Base-by-base conservation (phyloP, 345 rosid genomes). In the Eucalyptus globulus region DNA sequence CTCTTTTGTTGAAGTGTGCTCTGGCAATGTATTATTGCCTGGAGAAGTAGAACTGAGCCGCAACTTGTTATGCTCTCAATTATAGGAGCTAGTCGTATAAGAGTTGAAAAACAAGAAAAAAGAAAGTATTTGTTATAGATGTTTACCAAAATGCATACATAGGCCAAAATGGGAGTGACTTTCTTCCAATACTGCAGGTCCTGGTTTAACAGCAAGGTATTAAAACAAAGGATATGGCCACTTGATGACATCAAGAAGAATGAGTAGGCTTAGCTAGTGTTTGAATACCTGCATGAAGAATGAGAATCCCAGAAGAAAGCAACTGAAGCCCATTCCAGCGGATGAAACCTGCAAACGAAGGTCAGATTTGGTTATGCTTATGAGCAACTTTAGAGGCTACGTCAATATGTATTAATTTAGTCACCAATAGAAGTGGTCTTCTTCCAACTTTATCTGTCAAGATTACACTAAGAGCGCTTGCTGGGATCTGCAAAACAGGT, bases 361-460 rank as follows among this genome's bases (percentile, higher is more conserved):
- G n/a, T 26, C 19, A 29, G 5, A 29, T 29, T 12, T 8, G 43
- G 24, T 9, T 16, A 69, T 34, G 87, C 60, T 86, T 80, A 13
- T 34, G 26, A 37, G 37, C 49, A 14, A 76, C 40, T 27, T 50
- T 11, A 80, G 22, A 29, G 22, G 21, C 31, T 56, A 22, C 22
- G 17, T 34, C 44, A 11, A 31, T 65, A 87, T 87, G 31, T n/a
- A n/a, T 53, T 86, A 5, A 37, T 50, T 45, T 34, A 19, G 15
- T 45, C 44, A 34, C 45, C 85, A 34, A 19, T 31, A 47, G 22
- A 80, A 88, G 72, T 21, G 40, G 89, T 43, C 88, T 47, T 89
- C 94, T 90, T 86, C 94, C 93, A 16, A 22, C 67, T 89, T 87
- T 90, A 89, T 93, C 94, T 44, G 65, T 90, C 26, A 91, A 58